Evolutionary conservation across 2,329 filamentous ascomycete species (phyloP), one percentile per base, ranked within the genome.

Genomic region (Chaetomiaceae sp.): DNA sequence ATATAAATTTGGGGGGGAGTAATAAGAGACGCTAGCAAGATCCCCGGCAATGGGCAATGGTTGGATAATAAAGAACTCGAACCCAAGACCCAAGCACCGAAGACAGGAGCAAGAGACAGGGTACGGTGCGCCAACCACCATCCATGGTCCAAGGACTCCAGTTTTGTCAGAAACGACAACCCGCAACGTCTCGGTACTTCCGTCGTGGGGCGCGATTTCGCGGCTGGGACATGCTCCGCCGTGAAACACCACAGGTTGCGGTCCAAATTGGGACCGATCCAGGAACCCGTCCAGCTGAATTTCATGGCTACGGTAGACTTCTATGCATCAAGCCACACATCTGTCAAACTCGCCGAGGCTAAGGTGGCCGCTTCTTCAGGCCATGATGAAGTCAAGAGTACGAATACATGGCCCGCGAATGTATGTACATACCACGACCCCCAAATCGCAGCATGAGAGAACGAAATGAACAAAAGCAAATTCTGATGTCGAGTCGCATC

Each of bases 401-500:
- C n/a, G n/a, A n/a, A n/a, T n/a, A n/a, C n/a, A n/a, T n/a, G n/a
- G n/a, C n/a, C n/a, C n/a, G n/a, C n/a, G n/a, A 5, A 27, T 5
- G 25, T 27, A 27, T 9, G 5, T 5, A 3, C 7, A 38, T 2
- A 18, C 16, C 5, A 13, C 7, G 7, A 21, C 36, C 18, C 16
- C 5, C 29, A 44, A 32, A 21, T n/a, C n/a, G 25, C 21, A 49
- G 48, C 42, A 53, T 48, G 44, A 48, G 18, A n/a, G 32, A 48
- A 40, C 32, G 38, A 45, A 53, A 45, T 43, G 38, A 45, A 44
- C n/a, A 29, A 42, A 48, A 43, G 42, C 49, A 51, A 53, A 48
- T 43, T 48, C 43, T 45, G 11, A 25, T 25, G 18, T 37, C 11
- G 38, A 46, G 45, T 56, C n/a, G 40, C 45, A 49, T 56, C 53